Evolutionary conservation across 2,329 filamentous ascomycete genomes (phyloP), one percentile per base, ranked within the genome.

Genomic region (Parafenestella ontariensis): DNA sequence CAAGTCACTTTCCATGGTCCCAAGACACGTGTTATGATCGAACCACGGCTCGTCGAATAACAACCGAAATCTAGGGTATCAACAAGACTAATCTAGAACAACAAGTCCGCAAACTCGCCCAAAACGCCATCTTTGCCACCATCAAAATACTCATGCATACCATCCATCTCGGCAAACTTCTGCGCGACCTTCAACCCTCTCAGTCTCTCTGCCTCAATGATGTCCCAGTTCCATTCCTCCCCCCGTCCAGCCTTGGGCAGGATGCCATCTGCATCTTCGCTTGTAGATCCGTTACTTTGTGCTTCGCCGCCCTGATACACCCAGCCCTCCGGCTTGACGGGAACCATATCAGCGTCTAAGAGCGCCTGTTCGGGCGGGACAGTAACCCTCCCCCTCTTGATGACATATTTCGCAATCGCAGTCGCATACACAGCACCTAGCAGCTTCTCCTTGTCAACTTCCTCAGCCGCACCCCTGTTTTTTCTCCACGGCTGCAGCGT

Each of bases 341-440:
- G 95, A 46, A 98, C 78, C 71, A 97, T 79, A 1, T 87, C 87
- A 45, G 88, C 89, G 31, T 88, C 84, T 39, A 85, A 81, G 23
- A 98, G 81, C 7, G 94, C 81, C 42, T 90, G 82, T 63, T 92
- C 89, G 0, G 95, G 93, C 61, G 93, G 87, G 3, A 98, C 86
- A 0, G 94, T 98, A 67, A 95, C 81, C 21, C 94, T 82, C 1
- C 80, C 81, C 57, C 78, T 78, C 68, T 83, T 83, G 54, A 81
- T 77, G 2, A 82, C 81, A 57, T 83, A 83, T 45, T 80, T 76
- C 1, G 81, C 77, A 31, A 83, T 71, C 7, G 76, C 79, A n/a
- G 78, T 81, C 8, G 80, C 80, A 58, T 76, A 82, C n/a, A 83
- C 74, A 10, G 78, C 73, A 36, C 76, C 75, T 54, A 74, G 74